phyloP scores from a whole-genome alignment of 768 basidiomycete species.

The Gloeostereum incarnatum region DNA sequence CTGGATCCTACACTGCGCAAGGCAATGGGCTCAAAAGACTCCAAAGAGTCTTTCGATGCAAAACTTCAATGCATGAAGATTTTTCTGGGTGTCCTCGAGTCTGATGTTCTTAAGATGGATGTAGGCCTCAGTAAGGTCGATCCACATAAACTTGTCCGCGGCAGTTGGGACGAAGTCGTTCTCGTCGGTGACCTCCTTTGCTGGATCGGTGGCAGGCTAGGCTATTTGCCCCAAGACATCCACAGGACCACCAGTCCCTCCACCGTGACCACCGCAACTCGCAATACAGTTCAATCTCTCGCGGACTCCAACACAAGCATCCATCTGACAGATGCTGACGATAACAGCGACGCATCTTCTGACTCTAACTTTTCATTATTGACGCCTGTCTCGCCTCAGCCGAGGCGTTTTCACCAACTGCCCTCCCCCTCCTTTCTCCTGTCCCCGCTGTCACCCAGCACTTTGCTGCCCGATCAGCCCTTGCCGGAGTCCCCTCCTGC shows the following conservation, averaged over 20 bases:
- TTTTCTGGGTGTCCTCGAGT: constrained; percentile 65
- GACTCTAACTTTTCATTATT: constrained; percentile 6
- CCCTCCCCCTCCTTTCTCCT: constrained; percentile 25
- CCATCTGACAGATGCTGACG: not conserved
- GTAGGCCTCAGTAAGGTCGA: constrained; percentile 61
- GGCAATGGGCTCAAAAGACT: constrained; percentile 19
- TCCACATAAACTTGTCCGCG: constrained; percentile 52
- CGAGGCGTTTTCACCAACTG: constrained; percentile 50
- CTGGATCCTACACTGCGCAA: constrained; percentile 17
- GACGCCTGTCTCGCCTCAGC: constrained; percentile 9
- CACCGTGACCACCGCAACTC: constrained; percentile 24
- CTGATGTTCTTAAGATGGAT: constrained; percentile 48
- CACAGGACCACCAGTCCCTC: constrained; percentile 6
- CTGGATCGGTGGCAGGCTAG: constrained; percentile 41
- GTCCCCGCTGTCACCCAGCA: constrained; percentile 9
- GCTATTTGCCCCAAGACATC: not conserved
- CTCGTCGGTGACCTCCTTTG: constrained; percentile 61
- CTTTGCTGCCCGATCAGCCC: too few species aligned
- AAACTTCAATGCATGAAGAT: constrained; percentile 64
- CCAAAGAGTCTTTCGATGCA: constrained; percentile 21
- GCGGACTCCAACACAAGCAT: constrained; percentile 14
- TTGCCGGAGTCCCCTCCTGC: constrained; percentile 8
- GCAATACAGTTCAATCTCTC: constrained; percentile 17
- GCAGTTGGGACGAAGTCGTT: constrained; percentile 57
- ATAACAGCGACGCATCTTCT: constrained; percentile 8